phyloP scores from a whole-genome alignment of 352 stramenopile species.

The Detonula confervacea region DNA sequence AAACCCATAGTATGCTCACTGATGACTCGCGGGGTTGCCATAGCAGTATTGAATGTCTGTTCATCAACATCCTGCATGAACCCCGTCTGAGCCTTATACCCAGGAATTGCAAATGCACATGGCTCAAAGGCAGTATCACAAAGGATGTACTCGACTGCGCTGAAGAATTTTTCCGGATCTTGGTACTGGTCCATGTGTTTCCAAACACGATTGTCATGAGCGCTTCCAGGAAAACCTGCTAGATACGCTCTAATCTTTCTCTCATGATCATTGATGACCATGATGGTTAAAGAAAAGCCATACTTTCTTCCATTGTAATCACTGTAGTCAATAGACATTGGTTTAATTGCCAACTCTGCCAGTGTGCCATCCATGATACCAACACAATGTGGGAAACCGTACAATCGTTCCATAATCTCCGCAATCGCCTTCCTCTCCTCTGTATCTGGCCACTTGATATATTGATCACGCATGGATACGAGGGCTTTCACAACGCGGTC shows the following conservation, averaged over 20 bases:
- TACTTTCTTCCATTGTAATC: conserved; percentile 40
- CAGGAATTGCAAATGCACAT: neutral
- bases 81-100: neutral
- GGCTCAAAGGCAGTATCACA: conserved; percentile 24
- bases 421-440: conserved; percentile 35
- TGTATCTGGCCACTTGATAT: conserved; percentile 28
- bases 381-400: conserved; percentile 28
- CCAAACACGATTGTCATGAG: conserved; percentile 38
- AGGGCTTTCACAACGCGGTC: conserved; percentile 6
- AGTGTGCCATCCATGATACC: conserved; percentile 39
- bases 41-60: conserved; percentile 25
- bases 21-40: conserved; percentile 23
- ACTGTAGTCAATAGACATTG: neutral
- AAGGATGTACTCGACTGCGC: conserved; percentile 6
- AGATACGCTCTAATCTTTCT: conserved; percentile 26
- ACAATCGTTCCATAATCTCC: conserved; percentile 1
- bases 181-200: conserved; percentile 4
- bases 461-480: conserved; percentile 5
- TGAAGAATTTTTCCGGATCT: conserved; percentile 2
- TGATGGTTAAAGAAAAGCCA: conserved; percentile 15
- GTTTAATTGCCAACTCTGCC: conserved; percentile 17
- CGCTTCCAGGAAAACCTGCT: conserved; percentile 32
- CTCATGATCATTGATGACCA: conserved; percentile 40
- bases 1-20: conserved; percentile 40
- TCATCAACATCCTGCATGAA: conserved; percentile 2